phyloP scores from a whole-genome alignment of 768 basidiomycete species.

The Clavaria fumosa region DNA sequence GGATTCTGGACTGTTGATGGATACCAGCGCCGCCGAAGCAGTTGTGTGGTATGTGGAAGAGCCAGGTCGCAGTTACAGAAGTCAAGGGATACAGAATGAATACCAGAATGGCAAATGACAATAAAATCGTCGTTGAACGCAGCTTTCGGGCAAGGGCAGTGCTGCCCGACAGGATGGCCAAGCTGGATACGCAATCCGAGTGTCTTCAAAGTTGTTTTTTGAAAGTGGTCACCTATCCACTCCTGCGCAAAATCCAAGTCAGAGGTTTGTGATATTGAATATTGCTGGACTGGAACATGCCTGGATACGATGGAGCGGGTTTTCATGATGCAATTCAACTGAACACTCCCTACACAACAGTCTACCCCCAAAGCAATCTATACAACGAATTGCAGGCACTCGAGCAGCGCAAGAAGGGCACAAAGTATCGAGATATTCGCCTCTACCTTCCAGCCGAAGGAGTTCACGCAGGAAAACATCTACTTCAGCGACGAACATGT shows the following conservation, averaged over 20 bases:
- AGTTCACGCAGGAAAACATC: background rate
- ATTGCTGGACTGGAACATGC: background rate
- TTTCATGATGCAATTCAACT: background rate
- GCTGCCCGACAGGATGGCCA: background rate
- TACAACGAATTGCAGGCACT: background rate
- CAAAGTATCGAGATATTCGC: background rate
- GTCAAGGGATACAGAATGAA: constrained; percentile 4
- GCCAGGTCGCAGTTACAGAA: constrained; percentile 9
- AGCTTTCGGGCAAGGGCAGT: background rate
- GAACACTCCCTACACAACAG: background rate
- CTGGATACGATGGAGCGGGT: background rate
- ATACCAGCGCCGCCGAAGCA: constrained; percentile 7
- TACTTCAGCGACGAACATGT: background rate
- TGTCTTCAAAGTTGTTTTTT: no score
- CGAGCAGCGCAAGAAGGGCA: background rate
- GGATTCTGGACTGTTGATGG: constrained; percentile 9
- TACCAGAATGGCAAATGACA: background rate
- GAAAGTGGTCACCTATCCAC: no score
- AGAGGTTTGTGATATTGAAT: no score
- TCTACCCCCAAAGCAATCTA: background rate
- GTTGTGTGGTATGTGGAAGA: constrained; percentile 4
- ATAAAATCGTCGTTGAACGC: background rate
- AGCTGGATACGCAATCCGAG: constrained; percentile 2
- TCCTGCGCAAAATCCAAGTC: no score
- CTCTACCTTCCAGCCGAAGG: background rate